Conservation (phyloP, 2,329 filamentous ascomycete species). For the Nothophaeocryptopus gaeumannii region DNA sequence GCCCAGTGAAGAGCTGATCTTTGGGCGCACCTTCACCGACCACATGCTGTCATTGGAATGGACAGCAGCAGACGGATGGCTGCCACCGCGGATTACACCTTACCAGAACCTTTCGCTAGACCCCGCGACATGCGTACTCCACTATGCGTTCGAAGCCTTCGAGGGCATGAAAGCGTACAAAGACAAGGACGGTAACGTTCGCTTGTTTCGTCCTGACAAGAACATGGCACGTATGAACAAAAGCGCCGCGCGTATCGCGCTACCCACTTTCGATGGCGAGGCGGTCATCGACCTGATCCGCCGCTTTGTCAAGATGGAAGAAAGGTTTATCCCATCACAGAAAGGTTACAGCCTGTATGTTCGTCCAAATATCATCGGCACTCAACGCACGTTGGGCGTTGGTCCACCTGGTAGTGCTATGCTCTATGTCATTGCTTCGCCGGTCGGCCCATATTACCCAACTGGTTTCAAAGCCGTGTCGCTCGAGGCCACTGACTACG, state of each 20-base stretch:
- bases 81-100: conserved; percentile 75
- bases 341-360: conserved; percentile 94
- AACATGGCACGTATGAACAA: conserved; percentile 96
- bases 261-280: conserved; percentile 77
- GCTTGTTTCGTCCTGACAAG: conserved; percentile 89
- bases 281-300: conserved; percentile 78
- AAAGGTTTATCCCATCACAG: conserved; percentile 77
- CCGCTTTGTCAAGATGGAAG: conserved; percentile 74
- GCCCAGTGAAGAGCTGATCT: conserved; percentile 78
- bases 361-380: conserved; percentile 94
- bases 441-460: conserved; percentile 96
- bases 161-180: conserved; percentile 99
- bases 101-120: conserved; percentile 98
- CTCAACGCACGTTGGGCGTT: conserved; percentile 89
- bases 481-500: conserved; percentile 93
- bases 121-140: conserved; percentile 93
- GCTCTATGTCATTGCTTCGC: conserved; percentile 91
- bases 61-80: conserved; percentile 82
- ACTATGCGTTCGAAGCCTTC: conserved; percentile 97
- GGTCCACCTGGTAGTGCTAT: conserved; percentile 87
- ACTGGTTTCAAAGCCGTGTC: conserved; percentile 97
- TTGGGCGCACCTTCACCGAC: conserved; percentile 90
- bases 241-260: conserved; percentile 83
- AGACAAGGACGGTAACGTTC: conserved; percentile 71
- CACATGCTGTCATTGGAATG: conserved; percentile 97